These are phyloP conservation scores for Aspergillus pseudoterreus DNA, from an alignment of 2,329 filamentous ascomycete genomes.

Conservation along the genomic window DNA sequence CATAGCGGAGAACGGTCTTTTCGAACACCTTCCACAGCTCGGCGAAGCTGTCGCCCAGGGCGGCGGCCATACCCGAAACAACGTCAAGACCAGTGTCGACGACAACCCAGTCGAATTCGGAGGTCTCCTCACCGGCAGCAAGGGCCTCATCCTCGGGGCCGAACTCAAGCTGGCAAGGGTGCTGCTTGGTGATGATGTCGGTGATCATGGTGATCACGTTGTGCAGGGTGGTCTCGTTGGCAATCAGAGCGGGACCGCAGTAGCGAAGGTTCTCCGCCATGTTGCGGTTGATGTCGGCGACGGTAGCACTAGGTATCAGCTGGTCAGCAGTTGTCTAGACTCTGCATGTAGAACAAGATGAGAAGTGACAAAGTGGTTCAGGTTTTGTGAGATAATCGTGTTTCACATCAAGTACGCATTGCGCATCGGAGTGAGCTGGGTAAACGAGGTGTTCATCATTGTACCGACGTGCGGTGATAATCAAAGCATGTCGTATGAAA, in stretches of 20 bases:
- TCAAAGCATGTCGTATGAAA: slow-evolving; percentile 8
- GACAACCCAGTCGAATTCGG: slow-evolving; percentile 96
- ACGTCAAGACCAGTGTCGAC: slow-evolving; percentile 93
- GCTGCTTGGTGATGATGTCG: slow-evolving; percentile 80
- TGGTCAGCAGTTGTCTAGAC: slow-evolving; percentile 41
- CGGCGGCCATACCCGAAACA: slow-evolving; percentile 75
- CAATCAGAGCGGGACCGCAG: slow-evolving; percentile 81
- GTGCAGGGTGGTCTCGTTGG: slow-evolving; percentile 68
- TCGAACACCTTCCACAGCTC: slow-evolving; percentile 96
- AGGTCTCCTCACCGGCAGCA: slow-evolving; percentile 71
- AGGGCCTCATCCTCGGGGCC: slow-evolving; percentile 75
- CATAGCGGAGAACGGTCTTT: slow-evolving; percentile 84
- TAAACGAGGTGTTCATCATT: slow-evolving; percentile 89
- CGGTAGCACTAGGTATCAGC: slow-evolving; percentile 61
- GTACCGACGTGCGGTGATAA: background rate
- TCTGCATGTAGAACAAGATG: slow-evolving; percentile 16
- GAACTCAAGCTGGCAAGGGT: slow-evolving; percentile 89
- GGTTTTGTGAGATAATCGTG: slow-evolving; percentile 48
- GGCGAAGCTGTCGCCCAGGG: slow-evolving; percentile 74
- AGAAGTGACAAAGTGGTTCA: slow-evolving; percentile 37
- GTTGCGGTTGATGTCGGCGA: slow-evolving; percentile 94
- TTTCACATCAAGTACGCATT: slow-evolving; percentile 84
- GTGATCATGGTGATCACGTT: slow-evolving; percentile 72
- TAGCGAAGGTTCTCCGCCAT: slow-evolving; percentile 85
- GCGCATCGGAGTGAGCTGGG: slow-evolving; percentile 99